phyloP scores from a whole-genome alignment of 352 stramenopile genomes.

The Phytopythium vexans region DNA sequence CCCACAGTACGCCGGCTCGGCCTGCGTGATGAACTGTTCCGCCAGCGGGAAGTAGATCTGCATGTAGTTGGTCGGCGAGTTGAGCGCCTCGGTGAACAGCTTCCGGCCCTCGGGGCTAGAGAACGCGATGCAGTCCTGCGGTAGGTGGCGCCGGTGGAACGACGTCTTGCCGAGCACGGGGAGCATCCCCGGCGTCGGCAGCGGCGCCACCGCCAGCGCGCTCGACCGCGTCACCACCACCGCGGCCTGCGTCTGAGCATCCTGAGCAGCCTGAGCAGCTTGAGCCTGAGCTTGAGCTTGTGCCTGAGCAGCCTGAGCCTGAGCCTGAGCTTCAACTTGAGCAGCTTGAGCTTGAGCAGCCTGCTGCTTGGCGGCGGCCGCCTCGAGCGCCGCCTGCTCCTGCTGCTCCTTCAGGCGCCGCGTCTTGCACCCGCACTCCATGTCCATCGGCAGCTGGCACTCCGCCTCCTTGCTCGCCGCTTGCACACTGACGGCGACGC shows the following conservation, averaged over 20 bases:
- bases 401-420: slow-evolving; percentile 33
- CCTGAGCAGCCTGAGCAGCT: too few species aligned
- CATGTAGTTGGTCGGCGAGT: slow-evolving; percentile 55
- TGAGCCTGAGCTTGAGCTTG: too few species aligned
- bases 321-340: too few species aligned
- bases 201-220: background rate
- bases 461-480: slow-evolving; percentile 7
- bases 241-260: background rate
- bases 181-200: background rate
- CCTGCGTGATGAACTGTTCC: slow-evolving; percentile 89
- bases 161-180: slow-evolving; percentile 35
- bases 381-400: slow-evolving; percentile 25
- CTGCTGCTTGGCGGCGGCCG: slow-evolving; percentile 11
- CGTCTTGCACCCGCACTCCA: slow-evolving; percentile 50
- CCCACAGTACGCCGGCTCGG: slow-evolving; percentile 90
- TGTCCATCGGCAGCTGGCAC: slow-evolving; percentile 44
- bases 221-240: slow-evolving; percentile 10
- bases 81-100: slow-evolving; percentile 81
- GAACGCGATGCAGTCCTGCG: slow-evolving; percentile 78
- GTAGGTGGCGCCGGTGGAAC: slow-evolving; percentile 84
- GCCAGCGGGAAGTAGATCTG: slow-evolving; percentile 92
- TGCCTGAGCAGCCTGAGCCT: too few species aligned
- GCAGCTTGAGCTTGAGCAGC: background rate
- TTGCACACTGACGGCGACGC: background rate
- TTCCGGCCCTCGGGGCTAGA: slow-evolving; percentile 73